These are phyloP conservation scores for Brasenia schreberi DNA, from an alignment of 164 flowering plant species.

Conservation along the genomic window DNA sequence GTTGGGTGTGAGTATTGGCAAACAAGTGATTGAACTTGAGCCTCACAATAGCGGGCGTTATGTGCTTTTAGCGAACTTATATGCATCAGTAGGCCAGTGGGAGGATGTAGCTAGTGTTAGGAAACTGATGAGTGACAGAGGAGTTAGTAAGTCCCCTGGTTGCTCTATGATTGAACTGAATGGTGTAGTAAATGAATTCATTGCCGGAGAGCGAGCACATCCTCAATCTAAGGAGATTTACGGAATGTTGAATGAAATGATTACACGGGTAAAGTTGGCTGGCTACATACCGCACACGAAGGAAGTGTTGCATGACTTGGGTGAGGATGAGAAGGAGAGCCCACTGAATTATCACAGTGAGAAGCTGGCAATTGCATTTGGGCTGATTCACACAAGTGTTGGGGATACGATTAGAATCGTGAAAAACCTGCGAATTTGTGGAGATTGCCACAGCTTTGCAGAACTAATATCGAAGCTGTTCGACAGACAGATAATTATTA, in stretches of 20 bases:
- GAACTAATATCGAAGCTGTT: conserved; percentile 10
- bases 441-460: conserved; percentile 9
- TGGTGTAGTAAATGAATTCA: conserved; percentile 9
- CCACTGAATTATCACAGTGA: conserved; percentile 9
- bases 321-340: conserved; percentile 10
- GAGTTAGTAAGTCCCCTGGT: conserved; percentile 9
- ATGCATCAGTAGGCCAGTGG: conserved; percentile 10
- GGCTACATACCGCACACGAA: conserved; percentile 9
- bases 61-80: conserved; percentile 9
- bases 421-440: conserved; percentile 8
- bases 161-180: conserved; percentile 12
- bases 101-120: conserved; percentile 11
- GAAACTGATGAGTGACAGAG: conserved; percentile 11
- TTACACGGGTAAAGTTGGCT: conserved; percentile 1
- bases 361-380: conserved; percentile 13
- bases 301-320: conserved; percentile 7
- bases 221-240: conserved; percentile 10
- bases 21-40: conserved; percentile 9
- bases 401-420: conserved; percentile 8
- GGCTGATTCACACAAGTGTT: conserved; percentile 6
- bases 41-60: conserved; percentile 13
- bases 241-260: conserved; percentile 8
- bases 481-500: conserved; percentile 5
- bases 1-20: conserved; percentile 4
- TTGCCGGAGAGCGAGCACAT: conserved; percentile 10